A percentile compares a stretch with the other conserved stretches of the same genome.
These are phyloP conservation scores for Neurospora intermedia DNA, from an alignment of 495 filamentous ascomycete species.

Conservation along the genomic window DNA sequence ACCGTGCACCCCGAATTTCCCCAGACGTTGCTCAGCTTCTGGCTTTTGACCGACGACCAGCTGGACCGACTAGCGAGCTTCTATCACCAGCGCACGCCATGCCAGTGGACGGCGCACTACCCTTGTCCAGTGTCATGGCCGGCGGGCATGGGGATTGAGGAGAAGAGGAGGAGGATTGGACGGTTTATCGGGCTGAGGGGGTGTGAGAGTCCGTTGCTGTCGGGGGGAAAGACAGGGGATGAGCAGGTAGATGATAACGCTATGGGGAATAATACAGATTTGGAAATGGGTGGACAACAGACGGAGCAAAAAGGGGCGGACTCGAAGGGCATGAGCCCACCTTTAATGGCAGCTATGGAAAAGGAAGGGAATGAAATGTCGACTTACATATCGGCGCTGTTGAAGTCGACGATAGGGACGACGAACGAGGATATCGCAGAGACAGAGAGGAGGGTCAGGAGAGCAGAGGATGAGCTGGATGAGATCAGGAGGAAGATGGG, in stretches of 20 bases:
- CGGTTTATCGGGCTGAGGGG: conserved; percentile 56
- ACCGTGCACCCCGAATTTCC: conserved; percentile 57
- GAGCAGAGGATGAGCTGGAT: conserved; percentile 27
- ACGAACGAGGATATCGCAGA: conserved; percentile 31
- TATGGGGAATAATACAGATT: conserved; percentile 17
- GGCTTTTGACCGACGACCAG: conserved; percentile 59
- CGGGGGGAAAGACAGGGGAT: conserved; percentile 25
- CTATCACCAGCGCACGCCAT: conserved; percentile 62
- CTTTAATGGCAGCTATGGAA: background rate
- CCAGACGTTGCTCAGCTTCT: conserved; percentile 52
- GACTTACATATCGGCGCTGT: background rate
- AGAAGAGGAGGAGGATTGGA: conserved; percentile 52
- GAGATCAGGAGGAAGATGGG: conserved; percentile 32
- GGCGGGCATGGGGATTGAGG: conserved; percentile 33
- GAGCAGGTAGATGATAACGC: conserved; percentile 12
- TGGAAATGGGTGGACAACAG: background rate
- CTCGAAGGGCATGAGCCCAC: background rate
- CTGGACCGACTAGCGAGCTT: conserved; percentile 62
- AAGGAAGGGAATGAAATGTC: background rate
- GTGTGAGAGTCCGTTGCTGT: conserved; percentile 39
- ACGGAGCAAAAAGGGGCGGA: background rate
- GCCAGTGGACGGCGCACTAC: conserved; percentile 45
- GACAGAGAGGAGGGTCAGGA: conserved; percentile 22
- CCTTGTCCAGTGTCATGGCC: conserved; percentile 43
- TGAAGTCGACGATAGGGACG: background rate